Percentiles rank a stretch among this genome's conserved stretches.
These are phyloP conservation scores for Colletotrichum sp. DNA, from an alignment of 2,329 filamentous ascomycete species.

Conservation along the genomic window DNA sequence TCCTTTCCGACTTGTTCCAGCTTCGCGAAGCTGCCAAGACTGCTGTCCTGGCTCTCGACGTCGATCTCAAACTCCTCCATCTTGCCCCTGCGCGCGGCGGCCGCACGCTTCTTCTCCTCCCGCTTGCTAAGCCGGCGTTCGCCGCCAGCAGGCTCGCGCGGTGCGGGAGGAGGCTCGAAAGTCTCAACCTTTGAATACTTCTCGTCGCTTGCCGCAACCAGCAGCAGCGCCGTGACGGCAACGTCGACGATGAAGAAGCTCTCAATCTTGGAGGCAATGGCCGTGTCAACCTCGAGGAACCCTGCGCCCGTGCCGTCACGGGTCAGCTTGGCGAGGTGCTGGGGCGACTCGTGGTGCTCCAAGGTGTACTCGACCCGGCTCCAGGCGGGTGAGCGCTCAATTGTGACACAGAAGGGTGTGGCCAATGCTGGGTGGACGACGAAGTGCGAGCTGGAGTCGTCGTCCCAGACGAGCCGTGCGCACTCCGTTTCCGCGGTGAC, in stretches of 20 bases:
- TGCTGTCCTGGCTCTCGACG: slow-evolving; percentile 64
- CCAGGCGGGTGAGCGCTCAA: slow-evolving; percentile 63
- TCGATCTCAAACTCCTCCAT: slow-evolving; percentile 66
- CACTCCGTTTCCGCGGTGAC: slow-evolving; percentile 71
- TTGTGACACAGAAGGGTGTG: slow-evolving; percentile 65
- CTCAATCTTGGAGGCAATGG: slow-evolving; percentile 62
- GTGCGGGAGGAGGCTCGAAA: slow-evolving; percentile 62
- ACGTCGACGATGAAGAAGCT: slow-evolving; percentile 67
- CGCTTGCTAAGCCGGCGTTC: slow-evolving; percentile 32
- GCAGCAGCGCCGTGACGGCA: slow-evolving; percentile 61
- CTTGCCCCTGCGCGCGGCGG: slow-evolving; percentile 34
- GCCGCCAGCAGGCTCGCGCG: slow-evolving; percentile 23
- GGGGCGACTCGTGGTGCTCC: slow-evolving; percentile 66
- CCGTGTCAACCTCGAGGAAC: slow-evolving; percentile 66
- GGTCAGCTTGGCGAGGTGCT: slow-evolving; percentile 64
- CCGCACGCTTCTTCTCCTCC: slow-evolving; percentile 22
- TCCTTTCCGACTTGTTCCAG: slow-evolving; percentile 35
- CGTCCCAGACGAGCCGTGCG: slow-evolving; percentile 74
- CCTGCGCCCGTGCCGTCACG: slow-evolving; percentile 64
- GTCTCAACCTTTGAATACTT: slow-evolving; percentile 53
- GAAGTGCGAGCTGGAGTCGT: slow-evolving; percentile 62
- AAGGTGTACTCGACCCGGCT: slow-evolving; percentile 67
- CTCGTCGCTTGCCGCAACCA: slow-evolving; percentile 63
- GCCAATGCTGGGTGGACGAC: slow-evolving; percentile 67
- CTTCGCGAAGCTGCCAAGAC: slow-evolving; percentile 49